phyloP scores from a whole-genome alignment of 805 yeast genomes.

The Pichia rugopelliculosa region DNA sequence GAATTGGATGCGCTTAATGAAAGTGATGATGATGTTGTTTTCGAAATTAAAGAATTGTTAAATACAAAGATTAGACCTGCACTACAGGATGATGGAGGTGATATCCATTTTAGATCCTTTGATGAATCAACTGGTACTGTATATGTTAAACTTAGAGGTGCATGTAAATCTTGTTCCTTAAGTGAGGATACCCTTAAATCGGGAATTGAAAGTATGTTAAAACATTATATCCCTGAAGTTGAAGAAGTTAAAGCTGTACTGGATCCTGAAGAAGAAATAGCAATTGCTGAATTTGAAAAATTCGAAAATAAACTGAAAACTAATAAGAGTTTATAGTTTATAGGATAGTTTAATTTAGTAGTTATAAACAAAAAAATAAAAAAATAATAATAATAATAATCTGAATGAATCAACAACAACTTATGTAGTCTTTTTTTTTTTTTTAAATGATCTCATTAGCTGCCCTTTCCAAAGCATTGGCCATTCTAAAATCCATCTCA shows the following conservation, averaged over 20 bases:
- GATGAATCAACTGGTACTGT: slow-evolving; percentile 52
- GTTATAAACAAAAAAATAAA: not conserved
- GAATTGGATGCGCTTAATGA: slow-evolving; percentile 33
- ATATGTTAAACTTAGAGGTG: slow-evolving; percentile 53
- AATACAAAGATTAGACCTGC: slow-evolving; percentile 69
- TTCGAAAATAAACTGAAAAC: slow-evolving; percentile 53
- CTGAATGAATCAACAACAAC: no score
- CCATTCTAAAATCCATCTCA: slow-evolving; percentile 53
- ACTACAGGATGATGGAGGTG: slow-evolving; percentile 71
- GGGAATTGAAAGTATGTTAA: slow-evolving; percentile 67
- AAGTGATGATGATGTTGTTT: slow-evolving; percentile 58
- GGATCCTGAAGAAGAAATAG: slow-evolving; percentile 44
- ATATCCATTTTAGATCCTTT: slow-evolving; percentile 57
- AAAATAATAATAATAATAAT: not conserved
- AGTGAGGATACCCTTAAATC: slow-evolving; percentile 58
- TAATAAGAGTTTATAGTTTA: slow-evolving; percentile 12
- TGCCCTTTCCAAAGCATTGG: slow-evolving; percentile 38
- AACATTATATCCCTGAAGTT: slow-evolving; percentile 63
- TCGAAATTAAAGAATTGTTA: slow-evolving; percentile 61
- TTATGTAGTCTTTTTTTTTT: no score
- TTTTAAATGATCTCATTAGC: slow-evolving; percentile 12
- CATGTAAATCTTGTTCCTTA: slow-evolving; percentile 66
- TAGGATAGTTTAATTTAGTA: not conserved
- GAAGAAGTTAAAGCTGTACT: slow-evolving; percentile 39
- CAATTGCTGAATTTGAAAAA: slow-evolving; percentile 72